Conservation (phyloP, 2,329 filamentous ascomycete species). For the Knoxdaviesia capensis region DNA sequence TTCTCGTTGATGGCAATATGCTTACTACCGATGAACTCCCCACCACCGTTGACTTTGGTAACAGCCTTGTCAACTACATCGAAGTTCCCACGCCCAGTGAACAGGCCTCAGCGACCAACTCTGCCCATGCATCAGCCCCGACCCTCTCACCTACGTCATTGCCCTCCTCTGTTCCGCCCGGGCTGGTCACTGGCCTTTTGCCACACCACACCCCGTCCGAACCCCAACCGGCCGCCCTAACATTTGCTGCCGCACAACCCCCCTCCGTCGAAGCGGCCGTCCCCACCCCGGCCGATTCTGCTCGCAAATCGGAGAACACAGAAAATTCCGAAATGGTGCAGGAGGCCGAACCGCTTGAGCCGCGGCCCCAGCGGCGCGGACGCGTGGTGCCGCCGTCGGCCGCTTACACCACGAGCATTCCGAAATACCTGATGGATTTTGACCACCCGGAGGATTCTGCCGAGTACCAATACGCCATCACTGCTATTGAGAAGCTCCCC, state of each 20-base stretch:
- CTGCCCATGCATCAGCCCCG: conserved; percentile 9
- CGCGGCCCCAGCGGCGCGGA: conserved; percentile 18
- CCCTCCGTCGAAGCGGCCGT: conserved; percentile 1
- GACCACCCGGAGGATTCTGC: conserved; percentile 67
- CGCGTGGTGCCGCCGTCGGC: conserved; percentile 34
- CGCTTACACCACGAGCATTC: conserved; percentile 54
- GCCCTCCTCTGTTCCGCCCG: too few relatives aligned
- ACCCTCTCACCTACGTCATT: too few relatives aligned
- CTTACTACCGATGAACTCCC: conserved; percentile 69
- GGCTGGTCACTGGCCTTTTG: too few relatives aligned
- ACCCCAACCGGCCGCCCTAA: background rate
- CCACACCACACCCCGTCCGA: conserved; percentile 1
- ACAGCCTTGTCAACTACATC: conserved; percentile 96
- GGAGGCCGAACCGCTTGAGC: conserved; percentile 19
- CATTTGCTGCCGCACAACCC: conserved; percentile 2
- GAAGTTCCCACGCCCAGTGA: conserved; percentile 47
- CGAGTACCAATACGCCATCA: conserved; percentile 52
- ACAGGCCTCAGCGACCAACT: conserved; percentile 27
- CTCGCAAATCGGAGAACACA: conserved; percentile 9
- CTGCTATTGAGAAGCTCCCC: conserved; percentile 59
- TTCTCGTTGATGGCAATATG: conserved; percentile 89
- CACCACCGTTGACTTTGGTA: conserved; percentile 92
- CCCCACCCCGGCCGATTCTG: conserved; percentile 9
- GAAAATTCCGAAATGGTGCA: too few relatives aligned
- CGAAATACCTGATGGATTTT: conserved; percentile 68